Percentiles rank a stretch among this genome's conserved stretches.
Conservation (phyloP, 169 alveolate species). For the Cryptosporidium felis region DNA sequence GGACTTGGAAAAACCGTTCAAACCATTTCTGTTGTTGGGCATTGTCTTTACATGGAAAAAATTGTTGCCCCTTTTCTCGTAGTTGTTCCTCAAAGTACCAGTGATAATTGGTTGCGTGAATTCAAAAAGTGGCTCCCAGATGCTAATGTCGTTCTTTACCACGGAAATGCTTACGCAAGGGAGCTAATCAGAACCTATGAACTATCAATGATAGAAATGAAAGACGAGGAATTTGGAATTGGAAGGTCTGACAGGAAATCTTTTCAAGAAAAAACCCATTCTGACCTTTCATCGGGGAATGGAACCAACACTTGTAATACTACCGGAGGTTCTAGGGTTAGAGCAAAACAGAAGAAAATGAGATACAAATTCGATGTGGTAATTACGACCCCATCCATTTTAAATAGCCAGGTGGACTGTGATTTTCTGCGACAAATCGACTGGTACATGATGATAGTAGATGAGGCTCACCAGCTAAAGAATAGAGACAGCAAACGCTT, state of each 20-base stretch:
- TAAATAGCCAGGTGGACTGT: constrained; percentile 86
- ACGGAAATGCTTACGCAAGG: constrained; percentile 91
- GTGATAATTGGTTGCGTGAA: constrained; percentile 95
- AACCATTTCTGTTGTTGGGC: constrained; percentile 92
- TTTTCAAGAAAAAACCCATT: not conserved
- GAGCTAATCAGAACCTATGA: constrained; percentile 86
- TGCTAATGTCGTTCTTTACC: constrained; percentile 90
- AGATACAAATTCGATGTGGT: constrained; percentile 84
- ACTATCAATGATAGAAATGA: constrained; percentile 58
- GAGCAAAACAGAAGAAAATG: not conserved
- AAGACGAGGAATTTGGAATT: not conserved
- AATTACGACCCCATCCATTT: constrained; percentile 88
- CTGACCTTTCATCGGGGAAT: not conserved
- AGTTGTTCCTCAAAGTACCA: constrained; percentile 95
- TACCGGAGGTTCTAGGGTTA: not conserved
- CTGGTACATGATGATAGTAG: constrained; percentile 91
- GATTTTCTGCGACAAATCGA: constrained; percentile 85
- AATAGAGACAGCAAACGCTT: constrained; percentile 88
- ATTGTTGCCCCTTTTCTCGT: constrained; percentile 90
- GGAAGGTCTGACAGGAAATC: not conserved
- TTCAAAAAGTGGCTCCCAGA: constrained; percentile 92
- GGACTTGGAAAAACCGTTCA: constrained; percentile 95
- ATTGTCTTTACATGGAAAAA: constrained; percentile 83
- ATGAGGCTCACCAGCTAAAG: constrained; percentile 93
- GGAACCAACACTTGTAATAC: not conserved